Percentiles rank a stretch among this genome's conserved stretches.
Evolutionary conservation across 2,329 filamentous ascomycete genomes (phyloP).

Genomic region (Aspergillus melleus): DNA sequence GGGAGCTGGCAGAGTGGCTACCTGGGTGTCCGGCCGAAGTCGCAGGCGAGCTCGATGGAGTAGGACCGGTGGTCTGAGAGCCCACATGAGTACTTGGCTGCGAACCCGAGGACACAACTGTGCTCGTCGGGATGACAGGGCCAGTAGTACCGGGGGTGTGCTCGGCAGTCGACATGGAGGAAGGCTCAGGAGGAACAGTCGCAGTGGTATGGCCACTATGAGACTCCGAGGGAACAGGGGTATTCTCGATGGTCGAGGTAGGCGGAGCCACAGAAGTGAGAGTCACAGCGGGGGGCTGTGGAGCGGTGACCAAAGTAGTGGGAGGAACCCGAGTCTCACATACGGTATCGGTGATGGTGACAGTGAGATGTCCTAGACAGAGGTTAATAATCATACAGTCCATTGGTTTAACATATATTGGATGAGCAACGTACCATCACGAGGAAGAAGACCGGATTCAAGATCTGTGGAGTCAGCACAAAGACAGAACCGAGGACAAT

Average conservation of each 20-base stretch:
- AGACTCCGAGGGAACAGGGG: neutral
- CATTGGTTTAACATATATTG: neutral
- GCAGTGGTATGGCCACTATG: neutral
- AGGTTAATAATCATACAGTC: neutral
- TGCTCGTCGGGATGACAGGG: neutral
- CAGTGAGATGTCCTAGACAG: constrained; percentile 7
- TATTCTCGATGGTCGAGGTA: neutral
- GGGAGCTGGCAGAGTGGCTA: neutral
- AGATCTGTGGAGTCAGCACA: neutral
- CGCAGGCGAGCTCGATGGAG: neutral
- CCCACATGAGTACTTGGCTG: neutral
- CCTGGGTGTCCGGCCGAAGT: neutral
- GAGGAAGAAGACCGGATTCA: neutral
- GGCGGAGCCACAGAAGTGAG: neutral
- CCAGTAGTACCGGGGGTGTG: neutral
- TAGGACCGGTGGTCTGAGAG: neutral
- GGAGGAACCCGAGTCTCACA: constrained; percentile 9
- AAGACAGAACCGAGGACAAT: neutral
- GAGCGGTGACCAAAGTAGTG: constrained; percentile 1
- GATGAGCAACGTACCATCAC: constrained; percentile 5
- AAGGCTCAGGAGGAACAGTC: neutral
- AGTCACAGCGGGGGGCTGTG: neutral
- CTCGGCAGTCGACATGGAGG: neutral
- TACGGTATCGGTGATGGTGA: constrained; percentile 27
- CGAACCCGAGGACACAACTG: neutral